phyloP scores from a whole-genome alignment of 345 rosid species.

The Passiflora organensis region DNA sequence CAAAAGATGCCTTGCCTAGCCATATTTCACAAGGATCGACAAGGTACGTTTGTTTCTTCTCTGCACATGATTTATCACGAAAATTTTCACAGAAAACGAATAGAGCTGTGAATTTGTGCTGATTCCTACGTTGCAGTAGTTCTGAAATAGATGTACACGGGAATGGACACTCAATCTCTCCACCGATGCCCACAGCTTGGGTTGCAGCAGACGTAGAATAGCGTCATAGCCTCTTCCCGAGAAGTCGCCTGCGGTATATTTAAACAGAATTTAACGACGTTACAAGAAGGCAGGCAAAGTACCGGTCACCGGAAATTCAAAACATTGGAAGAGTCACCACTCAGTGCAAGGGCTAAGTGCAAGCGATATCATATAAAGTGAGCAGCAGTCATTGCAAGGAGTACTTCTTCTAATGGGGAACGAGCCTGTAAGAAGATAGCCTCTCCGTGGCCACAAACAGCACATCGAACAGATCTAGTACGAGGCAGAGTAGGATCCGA shows the following conservation, averaged over 20 bases:
- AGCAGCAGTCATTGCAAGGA: too few relatives aligned
- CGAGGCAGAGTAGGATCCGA: constrained; percentile 75
- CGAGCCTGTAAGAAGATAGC: constrained; percentile 63
- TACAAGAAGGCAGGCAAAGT: background rate
- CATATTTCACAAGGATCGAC: too few relatives aligned
- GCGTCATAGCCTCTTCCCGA: constrained; percentile 74
- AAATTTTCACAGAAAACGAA: too few relatives aligned
- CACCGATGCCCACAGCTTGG: constrained; percentile 62
- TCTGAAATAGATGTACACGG: too few relatives aligned
- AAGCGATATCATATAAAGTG: background rate
- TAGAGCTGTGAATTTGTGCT: too few relatives aligned
- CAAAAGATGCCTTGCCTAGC: too few relatives aligned
- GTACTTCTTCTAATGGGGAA: too few relatives aligned
- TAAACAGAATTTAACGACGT: background rate
- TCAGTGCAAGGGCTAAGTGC: background rate
- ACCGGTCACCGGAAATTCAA: background rate
- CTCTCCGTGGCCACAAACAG: constrained; percentile 42
- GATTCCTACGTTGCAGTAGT: too few relatives aligned
- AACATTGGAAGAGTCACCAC: background rate
- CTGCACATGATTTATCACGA: too few relatives aligned
- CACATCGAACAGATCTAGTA: constrained; percentile 46
- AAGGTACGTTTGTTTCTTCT: too few relatives aligned
- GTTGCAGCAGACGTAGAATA: constrained; percentile 80
- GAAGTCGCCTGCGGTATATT: constrained; percentile 31
- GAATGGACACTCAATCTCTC: constrained; percentile 53